Base-by-base conservation (phyloP, 75 land plant genomes). In the Isoetes taiwanensis region DNA sequence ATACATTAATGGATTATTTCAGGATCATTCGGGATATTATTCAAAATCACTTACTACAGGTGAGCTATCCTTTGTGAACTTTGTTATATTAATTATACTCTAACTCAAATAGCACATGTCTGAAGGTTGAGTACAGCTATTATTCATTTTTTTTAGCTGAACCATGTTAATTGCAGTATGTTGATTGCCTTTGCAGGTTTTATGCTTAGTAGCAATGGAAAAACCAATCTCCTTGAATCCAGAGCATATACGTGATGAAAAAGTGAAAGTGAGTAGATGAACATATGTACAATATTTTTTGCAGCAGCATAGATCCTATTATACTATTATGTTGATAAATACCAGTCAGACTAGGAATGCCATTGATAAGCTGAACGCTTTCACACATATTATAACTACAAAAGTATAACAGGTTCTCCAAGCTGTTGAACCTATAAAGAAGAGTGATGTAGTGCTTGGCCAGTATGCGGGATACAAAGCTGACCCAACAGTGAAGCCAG, bases 1-100 rank as follows among this genome's bases (percentile, higher is more conserved):
- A n/a, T n/a, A n/a, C n/a, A n/a, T n/a, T n/a, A n/a, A n/a, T n/a
- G n/a, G n/a, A n/a, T 57, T 31, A 67, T 65, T 67, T 70, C 83
- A 90, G 96, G 37, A 90, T 90, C 40, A 90, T 90, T 26, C 94
- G 97, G 14, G 97, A 90, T 67, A 90, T 90, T 50, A 90, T 90
- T 59, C 97, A 90, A 57, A 90, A 90, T 59, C 97, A 90, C 66
- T 65, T 90, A 10, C 32, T 86, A 57, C 96, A 90, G 84, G 96
- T 90, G 64, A 62, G 32, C 48, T 21, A 31, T 35, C 50, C 35
- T 41, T 38, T 16, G 24, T 11, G 4, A 25, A 31, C 43, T 32
- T 1, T 2, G 9, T 43, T 24, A 54, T 53, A 24, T 54, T 10
- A 21, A 28, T 12, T 14, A 37, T 38, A 37, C 21, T 37, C 41